A percentile compares a stretch with the other conserved stretches of the same genome.
Evolutionary conservation across 805 yeast genomes (phyloP).

Genomic region (Yarrowia hollandica): DNA sequence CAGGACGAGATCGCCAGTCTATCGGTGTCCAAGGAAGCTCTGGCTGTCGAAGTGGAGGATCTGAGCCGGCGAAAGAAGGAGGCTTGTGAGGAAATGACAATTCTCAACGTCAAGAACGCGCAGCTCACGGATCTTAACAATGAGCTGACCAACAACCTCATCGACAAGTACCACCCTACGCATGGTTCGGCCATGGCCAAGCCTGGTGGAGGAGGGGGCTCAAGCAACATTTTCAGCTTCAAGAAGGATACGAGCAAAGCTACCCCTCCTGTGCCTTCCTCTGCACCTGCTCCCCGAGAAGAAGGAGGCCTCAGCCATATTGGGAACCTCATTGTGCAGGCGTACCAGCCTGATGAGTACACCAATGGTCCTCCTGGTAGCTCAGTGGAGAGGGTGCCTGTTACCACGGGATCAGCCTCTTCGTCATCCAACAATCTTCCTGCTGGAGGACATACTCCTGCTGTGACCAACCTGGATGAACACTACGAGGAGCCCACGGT

Average conservation of each 20-base stretch:
- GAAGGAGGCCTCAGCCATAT: conserved; percentile 7
- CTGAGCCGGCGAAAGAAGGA: conserved; percentile 36
- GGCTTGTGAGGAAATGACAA: conserved; percentile 39
- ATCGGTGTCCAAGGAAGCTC: conserved; percentile 36
- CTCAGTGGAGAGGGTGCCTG: conserved; percentile 26
- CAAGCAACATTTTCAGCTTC: conserved; percentile 15
- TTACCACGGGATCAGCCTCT: background rate
- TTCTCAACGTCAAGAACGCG: conserved; percentile 40
- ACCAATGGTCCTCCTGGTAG: conserved; percentile 27
- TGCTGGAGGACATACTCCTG: conserved; percentile 21
- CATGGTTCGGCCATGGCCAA: conserved; percentile 21
- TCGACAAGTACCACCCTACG: conserved; percentile 38
- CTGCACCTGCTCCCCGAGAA: conserved; percentile 5
- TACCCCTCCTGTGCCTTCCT: background rate
- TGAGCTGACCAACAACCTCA: conserved; percentile 42
- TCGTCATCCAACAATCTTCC: conserved; percentile 5
- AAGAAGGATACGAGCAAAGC: conserved; percentile 9
- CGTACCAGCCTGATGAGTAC: conserved; percentile 27
- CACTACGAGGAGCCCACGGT: conserved; percentile 38
- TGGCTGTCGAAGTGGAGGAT: conserved; percentile 39
- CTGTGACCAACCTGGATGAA: conserved; percentile 30
- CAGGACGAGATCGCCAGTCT: conserved; percentile 48
- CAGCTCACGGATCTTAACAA: conserved; percentile 45
- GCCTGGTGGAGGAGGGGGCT: no score
- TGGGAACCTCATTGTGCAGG: conserved; percentile 25